Evolutionary conservation across 225 moss, liverwort and hornwort genomes (phyloP).

Genomic region (Physcomitrium patens): DNA sequence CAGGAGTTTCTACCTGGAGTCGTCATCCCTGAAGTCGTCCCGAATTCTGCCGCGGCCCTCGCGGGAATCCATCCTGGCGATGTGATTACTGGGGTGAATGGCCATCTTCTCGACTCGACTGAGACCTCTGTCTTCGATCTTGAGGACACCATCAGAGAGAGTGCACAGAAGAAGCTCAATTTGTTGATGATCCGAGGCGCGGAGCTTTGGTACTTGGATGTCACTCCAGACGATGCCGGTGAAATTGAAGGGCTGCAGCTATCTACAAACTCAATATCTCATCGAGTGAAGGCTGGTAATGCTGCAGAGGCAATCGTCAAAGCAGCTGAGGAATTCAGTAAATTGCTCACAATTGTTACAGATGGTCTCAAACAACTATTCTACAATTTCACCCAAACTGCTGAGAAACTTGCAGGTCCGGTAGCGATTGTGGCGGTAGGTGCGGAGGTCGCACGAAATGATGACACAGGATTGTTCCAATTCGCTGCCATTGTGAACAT

Average conservation of each 20-base stretch:
- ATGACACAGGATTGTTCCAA: constrained; percentile 62
- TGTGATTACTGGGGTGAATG: constrained; percentile 61
- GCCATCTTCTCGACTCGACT: constrained; percentile 33
- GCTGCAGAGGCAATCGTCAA: constrained; percentile 46
- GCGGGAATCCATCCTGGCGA: constrained; percentile 60
- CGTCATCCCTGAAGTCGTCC: constrained; percentile 56
- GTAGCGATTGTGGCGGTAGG: constrained; percentile 78
- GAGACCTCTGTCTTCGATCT: constrained; percentile 66
- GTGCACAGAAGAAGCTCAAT: constrained; percentile 42
- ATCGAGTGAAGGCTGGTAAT: constrained; percentile 59
- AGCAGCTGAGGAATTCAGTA: constrained; percentile 48
- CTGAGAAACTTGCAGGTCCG: constrained; percentile 69
- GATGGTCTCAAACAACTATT: constrained; percentile 61
- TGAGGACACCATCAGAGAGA: constrained; percentile 63
- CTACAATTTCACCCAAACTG: constrained; percentile 68
- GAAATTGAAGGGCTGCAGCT: constrained; percentile 72
- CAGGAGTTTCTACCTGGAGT: constrained; percentile 70
- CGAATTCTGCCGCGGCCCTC: constrained; percentile 56
- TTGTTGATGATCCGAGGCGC: constrained; percentile 36
- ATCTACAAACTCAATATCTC: constrained; percentile 56
- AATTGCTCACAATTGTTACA: constrained; percentile 44
- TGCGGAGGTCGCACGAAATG: constrained; percentile 70
- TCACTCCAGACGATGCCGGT: constrained; percentile 64
- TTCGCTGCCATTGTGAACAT: constrained; percentile 78
- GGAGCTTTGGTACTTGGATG: constrained; percentile 38